Base-by-base conservation (phyloP, 2,329 filamentous ascomycete genomes). In the Triangularia verruculosa region DNA sequence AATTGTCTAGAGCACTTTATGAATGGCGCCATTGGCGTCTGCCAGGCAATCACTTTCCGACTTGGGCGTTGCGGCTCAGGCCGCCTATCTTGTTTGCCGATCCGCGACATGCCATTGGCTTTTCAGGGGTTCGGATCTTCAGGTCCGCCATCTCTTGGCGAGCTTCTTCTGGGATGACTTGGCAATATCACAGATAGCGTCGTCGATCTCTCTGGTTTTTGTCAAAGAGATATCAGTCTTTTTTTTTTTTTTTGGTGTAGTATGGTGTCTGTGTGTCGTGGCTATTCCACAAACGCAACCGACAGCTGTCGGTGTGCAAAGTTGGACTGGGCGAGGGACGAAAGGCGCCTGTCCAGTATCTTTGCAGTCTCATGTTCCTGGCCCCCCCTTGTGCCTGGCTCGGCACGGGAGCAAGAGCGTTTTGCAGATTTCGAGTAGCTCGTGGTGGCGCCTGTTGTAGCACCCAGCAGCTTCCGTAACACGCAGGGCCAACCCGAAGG, bases 131-230 rank as follows among this genome's bases (percentile, higher is more conserved):
- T 28, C 11, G 32, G 57, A 59, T 59, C 34, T 34, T n/a, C 57
- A 25, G 34, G 34, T 22, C 20, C 32, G n/a, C 51, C 43, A 51
- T 47, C 32, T 25, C 64, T 63, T 64, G 64, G 64, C 64, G 34
- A 51, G 12, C 32, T 59, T 20, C n/a, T 27, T 22, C 30, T 62
- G 56, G 34, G 25, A 47, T 24, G 43, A 25, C 32, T 17, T 28
- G 20, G 51, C 56, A 32, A 58, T 59, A 59, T 56, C 59, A 53
- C 25, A 54, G 27, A 58, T 32, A 65, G 25, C 22, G 55, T 12
- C 13, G 55, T 20, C 20, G 60, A 67, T 64, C 62, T 11, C 62
- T 11, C 13, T 13, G n/a, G 22, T 13, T 54, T 54, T 54, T 28
- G 24, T 47, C 15, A 17, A 47, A 24, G 51, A 24, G 15, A 25